Percentiles rank a stretch among this genome's conserved stretches.
Conservation (phyloP, 768 basidiomycete species). For the Cystobasidium tubakii region DNA sequence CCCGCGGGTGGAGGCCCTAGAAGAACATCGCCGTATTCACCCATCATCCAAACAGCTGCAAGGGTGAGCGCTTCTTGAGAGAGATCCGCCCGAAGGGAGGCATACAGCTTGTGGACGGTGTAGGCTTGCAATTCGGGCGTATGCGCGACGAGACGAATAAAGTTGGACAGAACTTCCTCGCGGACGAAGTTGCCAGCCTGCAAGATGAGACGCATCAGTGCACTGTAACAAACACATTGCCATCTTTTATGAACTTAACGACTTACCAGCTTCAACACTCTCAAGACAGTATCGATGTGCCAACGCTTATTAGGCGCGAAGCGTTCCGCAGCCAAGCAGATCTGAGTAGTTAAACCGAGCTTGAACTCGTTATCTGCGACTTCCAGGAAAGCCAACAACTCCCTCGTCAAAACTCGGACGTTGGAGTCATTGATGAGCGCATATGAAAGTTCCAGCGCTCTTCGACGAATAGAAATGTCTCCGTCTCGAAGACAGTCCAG, state of each 20-base stretch:
- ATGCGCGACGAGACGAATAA: conserved; percentile 91
- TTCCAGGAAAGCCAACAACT: conserved; percentile 90
- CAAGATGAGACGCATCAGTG: conserved; percentile 16
- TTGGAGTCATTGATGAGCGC: conserved; percentile 93
- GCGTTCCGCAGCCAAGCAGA: conserved; percentile 87
- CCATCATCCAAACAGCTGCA: conserved; percentile 88
- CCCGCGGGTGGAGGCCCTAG: conserved; percentile 57
- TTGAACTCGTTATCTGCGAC: conserved; percentile 99
- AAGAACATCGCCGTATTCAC: conserved; percentile 88
- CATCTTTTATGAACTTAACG: not conserved
- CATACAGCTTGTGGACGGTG: conserved; percentile 82
- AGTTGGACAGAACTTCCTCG: conserved; percentile 89
- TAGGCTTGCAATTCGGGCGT: conserved; percentile 95
- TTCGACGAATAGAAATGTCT: conserved; percentile 93
- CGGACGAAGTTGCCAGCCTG: conserved; percentile 97
- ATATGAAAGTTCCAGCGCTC: conserved; percentile 93
- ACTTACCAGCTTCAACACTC: conserved; percentile 79
- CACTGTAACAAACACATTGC: too few relatives aligned
- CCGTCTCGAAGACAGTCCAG: conserved; percentile 99
- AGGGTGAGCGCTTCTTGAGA: conserved; percentile 94
- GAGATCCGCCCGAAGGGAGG: conserved; percentile 78
- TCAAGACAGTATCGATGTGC: conserved; percentile 96
- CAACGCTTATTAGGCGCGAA: conserved; percentile 97
- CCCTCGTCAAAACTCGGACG: conserved; percentile 82
- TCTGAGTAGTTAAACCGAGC: conserved; percentile 93